These are phyloP conservation scores for Lodderomyces orthopsilosis DNA, from an alignment of 1,139 yeast genomes.

Conservation along the genomic window DNA sequence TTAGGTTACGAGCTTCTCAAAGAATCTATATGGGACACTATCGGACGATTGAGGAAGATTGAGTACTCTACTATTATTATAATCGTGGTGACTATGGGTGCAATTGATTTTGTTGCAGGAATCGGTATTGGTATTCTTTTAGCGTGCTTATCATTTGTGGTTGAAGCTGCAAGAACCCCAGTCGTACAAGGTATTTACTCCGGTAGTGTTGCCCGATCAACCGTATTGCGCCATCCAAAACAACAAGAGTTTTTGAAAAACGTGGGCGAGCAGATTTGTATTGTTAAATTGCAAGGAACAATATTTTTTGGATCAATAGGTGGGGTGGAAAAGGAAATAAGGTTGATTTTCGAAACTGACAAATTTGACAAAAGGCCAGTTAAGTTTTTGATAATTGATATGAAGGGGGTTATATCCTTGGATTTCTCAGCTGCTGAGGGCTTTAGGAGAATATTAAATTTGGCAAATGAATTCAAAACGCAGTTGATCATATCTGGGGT, in stretches of 20 bases:
- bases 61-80: slow-evolving; percentile 83
- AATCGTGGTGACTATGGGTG: slow-evolving; percentile 92
- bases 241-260: slow-evolving; percentile 82
- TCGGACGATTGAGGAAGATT: slow-evolving; percentile 67
- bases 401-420: slow-evolving; percentile 74
- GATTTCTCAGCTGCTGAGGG: slow-evolving; percentile 98
- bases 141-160: slow-evolving; percentile 89
- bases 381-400: slow-evolving; percentile 78
- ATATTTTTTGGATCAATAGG: slow-evolving; percentile 94
- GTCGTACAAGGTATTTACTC: slow-evolving; percentile 81
- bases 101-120: slow-evolving; percentile 91
- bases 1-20: slow-evolving; percentile 86
- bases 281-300: slow-evolving; percentile 82
- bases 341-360: slow-evolving; percentile 63
- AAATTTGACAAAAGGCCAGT: slow-evolving; percentile 52
- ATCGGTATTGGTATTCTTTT: slow-evolving; percentile 84
- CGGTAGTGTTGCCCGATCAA: slow-evolving; percentile 86
- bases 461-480: slow-evolving; percentile 67
- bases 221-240: slow-evolving; percentile 87
- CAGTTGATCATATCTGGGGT: slow-evolving; percentile 80
- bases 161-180: slow-evolving; percentile 83
- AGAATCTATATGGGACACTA: slow-evolving; percentile 84
- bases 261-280: slow-evolving; percentile 89
- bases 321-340: slow-evolving; percentile 75
- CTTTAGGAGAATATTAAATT: slow-evolving; percentile 79